Evolutionary conservation across 345 rosid species (phyloP), one percentile per base, ranked within the genome.

Genomic region (Luvunga scandens): DNA sequence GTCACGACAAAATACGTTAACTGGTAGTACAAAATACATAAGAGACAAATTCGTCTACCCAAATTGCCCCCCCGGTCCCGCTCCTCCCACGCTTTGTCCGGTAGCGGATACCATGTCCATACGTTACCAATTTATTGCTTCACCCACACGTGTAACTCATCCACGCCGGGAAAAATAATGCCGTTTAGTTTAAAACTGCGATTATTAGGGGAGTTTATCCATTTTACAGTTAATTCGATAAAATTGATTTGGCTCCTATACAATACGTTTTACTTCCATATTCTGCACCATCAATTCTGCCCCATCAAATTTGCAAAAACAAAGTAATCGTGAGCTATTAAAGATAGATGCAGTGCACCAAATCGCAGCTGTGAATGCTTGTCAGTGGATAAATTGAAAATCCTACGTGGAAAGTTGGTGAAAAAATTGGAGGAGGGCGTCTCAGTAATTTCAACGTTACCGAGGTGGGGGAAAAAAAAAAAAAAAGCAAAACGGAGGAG

Each of bases 1-100:
- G 82, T 85, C 84, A 71, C 88, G 87, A 86, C 89, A 83, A 83
- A 75, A 72, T 64, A 33, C 14, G 62, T 21, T 31, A 75, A 70
- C 76, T 39, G 36, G 36, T 24, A 74, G 80, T 80, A 65, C 64
- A 73, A 38, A 69, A 27, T 36, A 73, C 78, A 55, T 27, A 45
- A 69, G 78, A n/a, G 82, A 76, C 83, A 73, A 73, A 28, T 36
- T n/a, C 0, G 4, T 16, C 12, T 83, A 71, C 73, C 87, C 78
- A 53, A 72, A 48, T 42, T 81, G 33, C 75, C 91, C 89, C 48
- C 14, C 0, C 16, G 48, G 50, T 45, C 50, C 18, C 18, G 13
- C 50, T 45, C 50, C 9, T 25, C 21, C 60, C 12, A 4, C 0
- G 24, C 55, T 73, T 71, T 81, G 75, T 74, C 77, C 62, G 3